Evolutionary conservation across 2,329 filamentous ascomycete species (phyloP), one percentile per base, ranked within the genome.

Genomic region (Claviceps arundinis): DNA sequence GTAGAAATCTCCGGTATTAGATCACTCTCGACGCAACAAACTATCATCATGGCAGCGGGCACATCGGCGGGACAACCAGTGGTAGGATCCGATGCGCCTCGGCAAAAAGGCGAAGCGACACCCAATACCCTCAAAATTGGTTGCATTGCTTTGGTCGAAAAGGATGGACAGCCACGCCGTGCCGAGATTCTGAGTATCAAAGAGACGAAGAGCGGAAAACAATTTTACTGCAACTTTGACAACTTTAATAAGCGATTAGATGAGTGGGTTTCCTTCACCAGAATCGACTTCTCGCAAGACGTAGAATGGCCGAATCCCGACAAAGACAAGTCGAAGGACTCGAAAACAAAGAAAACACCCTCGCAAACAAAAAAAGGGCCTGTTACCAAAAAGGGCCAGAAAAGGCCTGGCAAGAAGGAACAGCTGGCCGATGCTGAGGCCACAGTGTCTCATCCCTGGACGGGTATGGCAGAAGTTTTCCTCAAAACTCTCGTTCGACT

Each of bases 221-320:
- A 87, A 52, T 96, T 91, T 64, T 96, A 96, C 68, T 94, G 95
- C 62, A 95, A 97, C 68, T 97, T 96, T 66, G 89, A 95, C 64
- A 94, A 95, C 63, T 97, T 96, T 79, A 97, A 97, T 71, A 97
- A 97, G 69, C 76, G 75, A 58, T 69, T 80, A 13, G 73, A 79
- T 72, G 93, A 98, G 74, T 98, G 93, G 93, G 84, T 98, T 9
- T 77, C 86, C 1, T 79, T 85, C 34, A 76, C 80, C 38, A 81
- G 93, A 38, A 88, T 98, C 58, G 89, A 97, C 65, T 84, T 98
- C 53, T 75, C 78, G 1, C 84, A 89, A 59, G 90, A 96, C 61
- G 93, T 98, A 51, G 93, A 98, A 70, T 98, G 93, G 90, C 93
- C 93, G 19, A 85, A 83, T 55, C 88, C 89, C 9, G 90, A 95